Conservation (phyloP, 1,284 basidiomycete genomes). For the Melampsora americana region DNA sequence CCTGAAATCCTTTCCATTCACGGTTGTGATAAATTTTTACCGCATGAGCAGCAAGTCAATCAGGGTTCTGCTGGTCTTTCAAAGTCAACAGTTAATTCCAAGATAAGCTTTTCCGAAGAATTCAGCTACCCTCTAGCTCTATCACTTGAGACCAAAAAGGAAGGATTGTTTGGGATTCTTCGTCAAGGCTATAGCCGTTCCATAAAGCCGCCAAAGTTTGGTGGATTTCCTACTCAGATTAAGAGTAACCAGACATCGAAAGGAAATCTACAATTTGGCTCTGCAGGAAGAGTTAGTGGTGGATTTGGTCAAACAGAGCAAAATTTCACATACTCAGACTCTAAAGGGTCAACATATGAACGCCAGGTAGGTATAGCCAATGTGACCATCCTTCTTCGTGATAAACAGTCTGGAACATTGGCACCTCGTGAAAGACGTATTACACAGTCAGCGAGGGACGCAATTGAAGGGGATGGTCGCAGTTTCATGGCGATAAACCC, state of each 20-base stretch:
- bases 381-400: constrained; percentile 35
- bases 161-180: constrained; percentile 22
- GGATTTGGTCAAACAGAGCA: constrained; percentile 30
- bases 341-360: constrained; percentile 21
- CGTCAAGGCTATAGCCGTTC: constrained; percentile 22
- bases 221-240: constrained; percentile 21
- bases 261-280: constrained; percentile 1
- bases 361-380: constrained; percentile 31
- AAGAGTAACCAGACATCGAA: constrained; percentile 31
- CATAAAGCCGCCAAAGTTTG: constrained; percentile 5
- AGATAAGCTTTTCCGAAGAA: constrained; percentile 16
- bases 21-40: no score
- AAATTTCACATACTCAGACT: constrained; percentile 31
- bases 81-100: constrained; percentile 5
- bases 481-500: no score
- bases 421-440: neutral
- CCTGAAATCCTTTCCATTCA: no score
- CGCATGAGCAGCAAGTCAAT: neutral
- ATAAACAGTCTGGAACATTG: constrained; percentile 30
- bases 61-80: constrained; percentile 27
- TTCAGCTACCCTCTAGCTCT: constrained; percentile 39
- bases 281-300: neutral
- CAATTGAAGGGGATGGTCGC: no score
- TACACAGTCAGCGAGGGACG: no score
- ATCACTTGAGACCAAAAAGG: neutral